Conservation (phyloP, 352 stramenopile species). For the Globisporangium mamillatum region DNA sequence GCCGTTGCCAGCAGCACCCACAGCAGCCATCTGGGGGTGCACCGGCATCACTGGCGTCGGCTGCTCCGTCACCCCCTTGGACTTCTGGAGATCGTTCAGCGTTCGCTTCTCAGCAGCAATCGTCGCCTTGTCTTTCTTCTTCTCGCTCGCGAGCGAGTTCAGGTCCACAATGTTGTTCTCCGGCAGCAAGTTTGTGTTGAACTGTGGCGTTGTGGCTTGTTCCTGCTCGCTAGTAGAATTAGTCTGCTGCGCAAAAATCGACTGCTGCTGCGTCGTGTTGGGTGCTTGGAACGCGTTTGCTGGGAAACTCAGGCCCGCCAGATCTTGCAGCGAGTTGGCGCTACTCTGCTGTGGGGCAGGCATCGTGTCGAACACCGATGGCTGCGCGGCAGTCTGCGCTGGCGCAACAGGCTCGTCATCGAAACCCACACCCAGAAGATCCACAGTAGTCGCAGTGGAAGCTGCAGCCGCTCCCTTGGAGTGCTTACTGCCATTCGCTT, state of each 20-base stretch:
- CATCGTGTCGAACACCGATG: constrained; percentile 37
- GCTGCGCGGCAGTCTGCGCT: constrained; percentile 10
- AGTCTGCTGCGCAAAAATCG: background rate
- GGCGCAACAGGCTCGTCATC: constrained; percentile 20
- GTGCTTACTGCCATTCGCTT: constrained; percentile 19
- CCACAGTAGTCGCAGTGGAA: constrained; percentile 29
- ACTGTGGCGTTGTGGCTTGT: constrained; percentile 15
- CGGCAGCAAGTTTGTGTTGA: constrained; percentile 51
- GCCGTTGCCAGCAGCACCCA: background rate
- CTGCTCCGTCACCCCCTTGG: constrained; percentile 26
- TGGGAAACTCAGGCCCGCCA: constrained; percentile 51
- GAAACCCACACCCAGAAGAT: constrained; percentile 53
- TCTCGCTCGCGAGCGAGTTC: constrained; percentile 47
- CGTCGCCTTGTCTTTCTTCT: constrained; percentile 34
- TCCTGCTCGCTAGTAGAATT: background rate
- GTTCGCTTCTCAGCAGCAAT: constrained; percentile 39
- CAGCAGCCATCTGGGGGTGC: constrained; percentile 29
- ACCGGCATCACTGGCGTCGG: constrained; percentile 41
- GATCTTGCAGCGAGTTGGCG: constrained; percentile 41
- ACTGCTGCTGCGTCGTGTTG: background rate
- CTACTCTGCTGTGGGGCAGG: constrained; percentile 14
- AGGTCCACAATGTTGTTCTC: constrained; percentile 73
- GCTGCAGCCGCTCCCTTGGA: background rate
- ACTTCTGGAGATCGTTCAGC: constrained; percentile 63
- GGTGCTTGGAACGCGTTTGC: constrained; percentile 12